phyloP scores from a whole-genome alignment of 2,329 filamentous ascomycete species.

The Westerdykella aurantiaca region DNA sequence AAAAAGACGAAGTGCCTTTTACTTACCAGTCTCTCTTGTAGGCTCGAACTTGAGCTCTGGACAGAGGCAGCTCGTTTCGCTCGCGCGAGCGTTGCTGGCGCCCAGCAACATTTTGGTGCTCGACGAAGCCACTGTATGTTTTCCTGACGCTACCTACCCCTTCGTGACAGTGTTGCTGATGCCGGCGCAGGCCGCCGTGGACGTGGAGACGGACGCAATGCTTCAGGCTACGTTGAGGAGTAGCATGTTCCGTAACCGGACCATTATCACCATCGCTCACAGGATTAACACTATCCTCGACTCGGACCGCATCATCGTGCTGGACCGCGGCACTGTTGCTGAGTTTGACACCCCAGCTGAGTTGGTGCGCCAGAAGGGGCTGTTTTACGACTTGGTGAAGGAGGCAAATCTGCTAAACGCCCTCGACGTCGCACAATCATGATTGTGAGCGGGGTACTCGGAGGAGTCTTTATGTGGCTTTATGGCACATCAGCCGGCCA shows the following conservation, averaged over 20 bases:
- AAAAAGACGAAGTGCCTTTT: background rate
- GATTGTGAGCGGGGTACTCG: conserved; percentile 1
- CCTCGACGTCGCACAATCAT: conserved; percentile 18
- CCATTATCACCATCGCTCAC: conserved; percentile 97
- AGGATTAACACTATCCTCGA: conserved; percentile 95
- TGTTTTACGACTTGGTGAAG: conserved; percentile 86
- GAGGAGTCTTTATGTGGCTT: background rate
- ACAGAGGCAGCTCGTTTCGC: conserved; percentile 86
- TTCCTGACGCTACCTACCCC: conserved; percentile 31
- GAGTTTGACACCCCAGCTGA: conserved; percentile 86
- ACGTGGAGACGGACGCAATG: conserved; percentile 62
- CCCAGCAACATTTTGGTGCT: conserved; percentile 96
- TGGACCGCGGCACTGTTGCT: conserved; percentile 82
- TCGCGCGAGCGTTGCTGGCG: conserved; percentile 88
- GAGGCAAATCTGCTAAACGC: conserved; percentile 68
- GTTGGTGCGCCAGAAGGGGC: conserved; percentile 67
- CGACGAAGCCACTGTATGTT: conserved; percentile 84
- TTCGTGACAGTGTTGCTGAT: conserved; percentile 2
- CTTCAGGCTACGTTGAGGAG: conserved; percentile 59
- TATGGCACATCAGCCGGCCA: too few relatives aligned
- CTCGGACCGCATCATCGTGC: conserved; percentile 83
- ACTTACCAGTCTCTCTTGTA: conserved; percentile 31
- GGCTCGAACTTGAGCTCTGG: conserved; percentile 93
- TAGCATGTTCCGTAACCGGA: conserved; percentile 75
- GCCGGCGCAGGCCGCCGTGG: conserved; percentile 54